Base-by-base conservation (phyloP, 2,329 filamentous ascomycete species). In the Diaporthe longicolla region DNA sequence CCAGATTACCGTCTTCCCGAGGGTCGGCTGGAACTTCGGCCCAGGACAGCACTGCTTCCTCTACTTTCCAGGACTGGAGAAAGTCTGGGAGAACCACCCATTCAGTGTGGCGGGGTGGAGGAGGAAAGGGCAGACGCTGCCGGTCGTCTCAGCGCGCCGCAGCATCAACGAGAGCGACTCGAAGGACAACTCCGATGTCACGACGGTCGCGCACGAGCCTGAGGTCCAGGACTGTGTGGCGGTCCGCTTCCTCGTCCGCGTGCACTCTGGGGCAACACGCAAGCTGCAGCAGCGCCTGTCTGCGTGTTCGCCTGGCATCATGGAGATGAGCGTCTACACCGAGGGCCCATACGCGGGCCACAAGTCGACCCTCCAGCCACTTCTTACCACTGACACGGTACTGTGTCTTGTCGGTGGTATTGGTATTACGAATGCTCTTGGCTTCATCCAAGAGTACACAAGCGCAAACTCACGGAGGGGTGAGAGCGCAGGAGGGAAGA, bases 11-110 rank as follows among this genome's bases (percentile, higher is more conserved):
- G 76, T 87, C 5, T 68, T 68, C 63, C 63, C 63, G 32, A 37
- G 63, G n/a, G 63, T 68, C 21, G 63, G 48, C 9, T 68, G 63
- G 63, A 40, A 52, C 48, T 68, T 68, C 13, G 63, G 63, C 8
- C 63, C 63, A 1, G 63, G 63, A 0, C 63, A 68, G 17, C 63
- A 68, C 63, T 68, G 63, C 21, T 68, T 68, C 63, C 48, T 68
- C 0, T 84, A 85, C 63, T 79, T 86, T 9, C 81, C 63, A 2
- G 63, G 63, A 2, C 32, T 68, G 8, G 63, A 68, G 15, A 54
- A 54, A 0, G 83, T 82, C 69, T 88, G 87, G 87, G 85, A 88
- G 73, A 87, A 84, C 73, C 87, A 88, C 58, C 87, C 87, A 0
- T 88, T 88, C 69, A 88, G 87, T 0, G 83, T 88, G 15, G 84